Evolutionary conservation across 2,329 filamentous ascomycete species (phyloP).

Genomic region (Epichloe gansuensis): DNA sequence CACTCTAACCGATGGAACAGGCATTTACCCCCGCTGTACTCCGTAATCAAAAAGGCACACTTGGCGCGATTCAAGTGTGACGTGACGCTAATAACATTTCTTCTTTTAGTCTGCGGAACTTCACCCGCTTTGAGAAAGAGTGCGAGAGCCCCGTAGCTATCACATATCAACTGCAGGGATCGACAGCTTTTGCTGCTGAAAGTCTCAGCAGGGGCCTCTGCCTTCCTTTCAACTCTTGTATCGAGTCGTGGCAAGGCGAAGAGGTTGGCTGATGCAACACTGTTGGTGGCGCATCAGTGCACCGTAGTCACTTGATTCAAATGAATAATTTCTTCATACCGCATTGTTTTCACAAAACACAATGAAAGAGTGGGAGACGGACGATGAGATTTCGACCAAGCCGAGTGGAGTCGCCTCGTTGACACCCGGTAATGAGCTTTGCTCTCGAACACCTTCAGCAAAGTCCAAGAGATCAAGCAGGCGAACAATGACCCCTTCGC

Average conservation of each 20-base stretch:
- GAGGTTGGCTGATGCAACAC: conserved; percentile 1
- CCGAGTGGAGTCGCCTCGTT: conserved; percentile 43
- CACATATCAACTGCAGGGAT: conserved; percentile 10
- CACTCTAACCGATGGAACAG: not conserved
- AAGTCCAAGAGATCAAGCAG: conserved; percentile 43
- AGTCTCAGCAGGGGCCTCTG: conserved; percentile 3
- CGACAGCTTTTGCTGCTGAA: conserved; percentile 2
- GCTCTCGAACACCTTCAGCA: conserved; percentile 60
- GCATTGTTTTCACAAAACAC: not conserved
- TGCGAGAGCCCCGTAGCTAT: conserved; percentile 3
- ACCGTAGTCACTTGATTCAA: not conserved
- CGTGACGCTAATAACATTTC: not conserved
- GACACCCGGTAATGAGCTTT: conserved; percentile 52
- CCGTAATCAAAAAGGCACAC: not conserved
- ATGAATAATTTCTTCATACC: not conserved
- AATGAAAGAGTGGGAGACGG: conserved; percentile 49
- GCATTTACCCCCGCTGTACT: not conserved
- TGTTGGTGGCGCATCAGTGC: not conserved
- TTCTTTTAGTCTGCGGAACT: not conserved
- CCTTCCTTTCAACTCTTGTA: conserved; percentile 4
- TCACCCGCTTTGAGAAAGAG: not conserved
- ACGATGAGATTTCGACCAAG: conserved; percentile 44
- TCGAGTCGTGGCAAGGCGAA: not conserved
- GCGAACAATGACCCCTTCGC: conserved; percentile 57
- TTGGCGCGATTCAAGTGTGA: not conserved